phyloP scores from a whole-genome alignment of 1,139 yeast species.

The Kodamaea arcana region DNA sequence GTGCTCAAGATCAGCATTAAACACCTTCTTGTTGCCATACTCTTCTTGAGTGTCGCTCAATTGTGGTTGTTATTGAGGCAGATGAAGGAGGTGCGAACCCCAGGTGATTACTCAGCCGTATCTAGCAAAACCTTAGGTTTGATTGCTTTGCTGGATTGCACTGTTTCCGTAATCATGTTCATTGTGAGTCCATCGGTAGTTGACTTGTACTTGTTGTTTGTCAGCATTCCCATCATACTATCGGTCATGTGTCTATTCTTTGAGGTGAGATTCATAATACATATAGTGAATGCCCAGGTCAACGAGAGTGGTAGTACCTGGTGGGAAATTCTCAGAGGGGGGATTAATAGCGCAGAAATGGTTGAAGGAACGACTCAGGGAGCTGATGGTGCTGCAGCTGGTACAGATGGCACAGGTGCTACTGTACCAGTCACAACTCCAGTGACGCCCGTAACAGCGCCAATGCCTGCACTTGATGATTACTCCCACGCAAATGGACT shows the following conservation, averaged over 20 bases:
- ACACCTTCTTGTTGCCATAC: conserved; percentile 44
- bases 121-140: conserved; percentile 44
- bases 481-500: conserved; percentile 56
- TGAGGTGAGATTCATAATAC: conserved; percentile 71
- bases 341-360: conserved; percentile 7
- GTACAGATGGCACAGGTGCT: conserved; percentile 7
- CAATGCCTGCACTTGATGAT: conserved; percentile 37
- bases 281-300: conserved; percentile 66
- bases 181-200: conserved; percentile 21
- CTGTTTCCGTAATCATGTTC: conserved; percentile 57
- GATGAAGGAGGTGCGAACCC: conserved; percentile 68
- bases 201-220: conserved; percentile 59
- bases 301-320: conserved; percentile 66
- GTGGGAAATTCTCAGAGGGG: conserved; percentile 60
- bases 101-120: conserved; percentile 58
- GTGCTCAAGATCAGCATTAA: conserved; percentile 42
- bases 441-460: conserved; percentile 5
- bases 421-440: conserved; percentile 8
- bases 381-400: conserved; percentile 3
- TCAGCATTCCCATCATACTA: conserved; percentile 66
- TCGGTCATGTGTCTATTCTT: conserved; percentile 70
- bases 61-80: conserved; percentile 46
- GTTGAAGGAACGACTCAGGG: conserved; percentile 1
- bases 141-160: conserved; percentile 73
- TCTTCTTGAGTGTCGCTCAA: conserved; percentile 37